Percentiles rank a stretch among this genome's conserved stretches.
These are phyloP conservation scores for Solanum hybrid DNA, from an alignment of 305 asterid genomes.

Conservation along the genomic window DNA sequence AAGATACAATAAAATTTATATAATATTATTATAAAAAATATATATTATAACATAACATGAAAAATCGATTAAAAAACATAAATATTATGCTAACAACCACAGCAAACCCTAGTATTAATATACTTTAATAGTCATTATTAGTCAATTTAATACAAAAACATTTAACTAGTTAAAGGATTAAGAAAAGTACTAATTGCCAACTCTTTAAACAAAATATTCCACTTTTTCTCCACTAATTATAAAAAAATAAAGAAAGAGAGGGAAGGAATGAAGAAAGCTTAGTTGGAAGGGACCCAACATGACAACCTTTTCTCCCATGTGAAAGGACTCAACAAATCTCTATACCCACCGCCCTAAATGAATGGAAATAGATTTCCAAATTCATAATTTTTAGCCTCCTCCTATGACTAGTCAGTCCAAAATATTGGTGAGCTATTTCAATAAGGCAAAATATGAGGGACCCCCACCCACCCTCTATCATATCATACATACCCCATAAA, in stretches of 20 bases:
- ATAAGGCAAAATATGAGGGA: conserved; percentile 4
- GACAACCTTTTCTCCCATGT: conserved; percentile 39
- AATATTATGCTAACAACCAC: background rate
- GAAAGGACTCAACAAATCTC: conserved; percentile 29
- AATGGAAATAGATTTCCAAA: conserved; percentile 1
- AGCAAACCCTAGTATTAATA: background rate
- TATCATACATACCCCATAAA: background rate
- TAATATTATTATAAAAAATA: background rate
- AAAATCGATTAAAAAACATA: background rate
- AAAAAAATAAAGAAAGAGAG: background rate
- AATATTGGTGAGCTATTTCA: conserved; percentile 20
- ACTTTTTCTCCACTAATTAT: background rate
- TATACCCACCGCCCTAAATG: conserved; percentile 45
- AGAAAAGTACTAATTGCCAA: background rate
- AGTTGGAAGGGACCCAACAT: conserved; percentile 44
- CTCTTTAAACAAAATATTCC: background rate
- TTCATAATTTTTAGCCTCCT: background rate
- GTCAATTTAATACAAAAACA: background rate
- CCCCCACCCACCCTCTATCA: background rate
- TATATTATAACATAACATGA: background rate
- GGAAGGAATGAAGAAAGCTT: conserved; percentile 28
- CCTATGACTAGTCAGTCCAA: conserved; percentile 10
- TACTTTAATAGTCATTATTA: background rate
- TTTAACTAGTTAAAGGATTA: background rate
- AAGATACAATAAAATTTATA: background rate